Percentiles rank a stretch among this genome's conserved stretches.
Evolutionary conservation across 2,329 filamentous ascomycete genomes (phyloP).

Genomic region (Trichoderma afroharzianum): DNA sequence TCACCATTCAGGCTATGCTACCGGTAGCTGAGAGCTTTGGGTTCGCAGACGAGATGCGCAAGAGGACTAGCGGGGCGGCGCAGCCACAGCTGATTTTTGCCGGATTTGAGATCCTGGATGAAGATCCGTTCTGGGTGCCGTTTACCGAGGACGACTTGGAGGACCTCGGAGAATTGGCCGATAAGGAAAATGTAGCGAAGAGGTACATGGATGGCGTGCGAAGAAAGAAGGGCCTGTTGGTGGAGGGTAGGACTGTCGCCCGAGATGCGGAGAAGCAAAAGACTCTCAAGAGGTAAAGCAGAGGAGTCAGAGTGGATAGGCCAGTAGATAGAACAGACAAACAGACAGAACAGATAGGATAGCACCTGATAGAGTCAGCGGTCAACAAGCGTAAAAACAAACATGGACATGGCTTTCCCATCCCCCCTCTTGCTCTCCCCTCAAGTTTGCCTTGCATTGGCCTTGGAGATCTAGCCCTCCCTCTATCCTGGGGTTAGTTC

Average conservation of each 20-base stretch:
- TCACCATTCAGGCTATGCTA: constrained; percentile 82
- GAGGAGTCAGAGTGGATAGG: not conserved
- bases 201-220: constrained; percentile 90
- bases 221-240: constrained; percentile 79
- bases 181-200: constrained; percentile 94
- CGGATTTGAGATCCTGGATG: constrained; percentile 87
- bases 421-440: not conserved
- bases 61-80: constrained; percentile 84
- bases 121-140: constrained; percentile 97
- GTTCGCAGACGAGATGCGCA: constrained; percentile 94
- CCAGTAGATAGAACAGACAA: not conserved
- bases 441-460: not conserved
- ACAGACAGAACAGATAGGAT: not conserved
- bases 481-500: not conserved
- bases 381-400: constrained; percentile 1
- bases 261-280: constrained; percentile 91
- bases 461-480: not conserved
- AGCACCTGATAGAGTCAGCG: not conserved
- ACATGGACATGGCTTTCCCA: not conserved
- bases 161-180: constrained; percentile 89
- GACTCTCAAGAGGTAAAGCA: constrained; percentile 55
- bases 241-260: constrained; percentile 72
- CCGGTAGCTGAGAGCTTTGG: constrained; percentile 95
- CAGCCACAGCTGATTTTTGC: constrained; percentile 91
- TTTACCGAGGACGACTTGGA: constrained; percentile 95